Evolutionary conservation across 2,329 filamentous ascomycete genomes (phyloP).

Genomic region (Microascus cirrosus): DNA sequence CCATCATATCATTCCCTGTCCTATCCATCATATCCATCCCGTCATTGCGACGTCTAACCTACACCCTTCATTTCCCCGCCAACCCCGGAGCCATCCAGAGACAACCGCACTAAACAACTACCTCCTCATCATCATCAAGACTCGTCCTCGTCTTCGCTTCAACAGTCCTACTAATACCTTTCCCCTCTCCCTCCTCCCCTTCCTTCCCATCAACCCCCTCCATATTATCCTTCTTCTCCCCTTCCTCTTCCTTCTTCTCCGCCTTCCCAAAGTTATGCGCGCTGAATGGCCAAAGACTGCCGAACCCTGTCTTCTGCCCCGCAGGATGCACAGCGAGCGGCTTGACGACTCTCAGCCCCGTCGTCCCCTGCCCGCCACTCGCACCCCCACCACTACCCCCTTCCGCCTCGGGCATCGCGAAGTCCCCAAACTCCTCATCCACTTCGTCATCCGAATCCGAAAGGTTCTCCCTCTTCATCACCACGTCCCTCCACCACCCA

Average conservation of each 20-base stretch:
- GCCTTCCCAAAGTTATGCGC: constrained; percentile 21
- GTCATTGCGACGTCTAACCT: neutral
- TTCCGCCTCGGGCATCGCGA: constrained; percentile 47
- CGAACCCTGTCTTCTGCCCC: constrained; percentile 25
- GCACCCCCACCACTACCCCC: constrained; percentile 8
- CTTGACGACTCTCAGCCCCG: constrained; percentile 29
- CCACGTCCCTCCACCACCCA: constrained; percentile 37
- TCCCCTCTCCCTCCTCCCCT: constrained; percentile 22
- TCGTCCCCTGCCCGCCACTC: constrained; percentile 8
- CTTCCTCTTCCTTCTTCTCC: constrained; percentile 19
- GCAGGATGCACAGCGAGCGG: constrained; percentile 42
- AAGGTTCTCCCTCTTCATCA: constrained; percentile 12
- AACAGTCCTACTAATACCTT: constrained; percentile 27
- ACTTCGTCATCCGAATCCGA: constrained; percentile 40
- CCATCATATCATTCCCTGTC: too few species aligned
- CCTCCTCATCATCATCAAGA: constrained; percentile 48
- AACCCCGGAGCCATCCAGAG: neutral
- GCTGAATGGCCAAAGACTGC: constrained; percentile 49
- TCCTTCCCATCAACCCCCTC: constrained; percentile 10
- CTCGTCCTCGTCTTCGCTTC: constrained; percentile 44
- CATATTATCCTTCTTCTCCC: constrained; percentile 3
- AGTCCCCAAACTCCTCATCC: constrained; percentile 58
- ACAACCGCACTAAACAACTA: constrained; percentile 18
- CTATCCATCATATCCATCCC: too few species aligned
- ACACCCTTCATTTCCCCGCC: neutral